Evolutionary conservation across 805 yeast genomes (phyloP), one percentile per base, ranked within the genome.

Genomic region (Alloascoidea hylecoeti): DNA sequence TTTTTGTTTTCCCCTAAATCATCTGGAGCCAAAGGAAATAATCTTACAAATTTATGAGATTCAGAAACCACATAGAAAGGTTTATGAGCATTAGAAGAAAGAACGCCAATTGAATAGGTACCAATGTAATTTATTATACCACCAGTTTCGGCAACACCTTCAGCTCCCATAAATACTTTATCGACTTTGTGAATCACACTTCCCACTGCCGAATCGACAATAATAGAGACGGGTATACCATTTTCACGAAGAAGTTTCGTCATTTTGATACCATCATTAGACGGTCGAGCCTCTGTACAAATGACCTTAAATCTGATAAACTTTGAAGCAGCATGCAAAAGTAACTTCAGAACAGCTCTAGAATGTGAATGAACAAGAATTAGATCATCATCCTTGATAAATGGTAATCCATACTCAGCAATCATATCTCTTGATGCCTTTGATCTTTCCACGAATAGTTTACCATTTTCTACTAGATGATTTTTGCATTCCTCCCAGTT

Each of bases 81-180:
- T 55, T 85, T 89, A 53, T 85, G 81, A 43, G 94, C 82, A 42
- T 80, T 76, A 48, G 82, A 79, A 2, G 97, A 95, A 41, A 92
- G 61, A 35, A 92, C 89, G 32, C 96, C 96, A 36, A 89, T 79
- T 51, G 92, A 96, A 57, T 84, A 92, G 1, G 95, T 78, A 4
- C 99, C 99, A 44, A 92, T 78, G 47, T 82, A 88, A 58, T 92
- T 92, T 47, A 92, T 89, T 36, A 94, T 85, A 23, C 99, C 99
- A 40, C 99, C 99, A 55, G 94, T 80, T 62, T 92, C 99, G 2
- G 95, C 95, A 3, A 92, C 99, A 47, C 99, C 99, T 59, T 92
- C 98, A 1, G 98, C 98, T 39, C 99, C 99, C 46, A 92, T 92
- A 46, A 92, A 71, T 3, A 92, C 82, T 57, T 92, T 89, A 60